Evolutionary conservation across 169 alveolate species (phyloP), one percentile per base, ranked within the genome.

Genomic region (Eimeria tenella): DNA sequence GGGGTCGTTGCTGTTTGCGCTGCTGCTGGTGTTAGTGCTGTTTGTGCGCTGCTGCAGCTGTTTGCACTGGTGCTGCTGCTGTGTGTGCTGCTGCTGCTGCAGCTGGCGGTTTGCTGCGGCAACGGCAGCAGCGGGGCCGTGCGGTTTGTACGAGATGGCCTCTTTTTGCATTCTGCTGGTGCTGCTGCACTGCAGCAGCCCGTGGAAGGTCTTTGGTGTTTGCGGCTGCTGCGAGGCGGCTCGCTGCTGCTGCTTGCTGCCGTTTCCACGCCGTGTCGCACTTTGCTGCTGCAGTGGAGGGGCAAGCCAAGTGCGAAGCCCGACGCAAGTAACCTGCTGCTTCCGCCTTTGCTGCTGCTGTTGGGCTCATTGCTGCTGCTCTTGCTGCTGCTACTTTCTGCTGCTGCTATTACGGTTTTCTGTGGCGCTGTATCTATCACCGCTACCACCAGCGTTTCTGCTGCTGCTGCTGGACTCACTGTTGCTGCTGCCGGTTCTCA

Each of bases 101-200:
- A 86, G 93, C 73, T 86, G 56, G 79, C 79, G n/a, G 93, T 70
- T 55, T 70, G 83, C 65, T 86, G 93, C 84, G 93, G 93, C 73
- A 70, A 73, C 73, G 93, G 93, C 31, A 70, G 68, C 25, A 86
- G 93, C 84, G 79, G 82, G 31, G 77, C 86, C 49, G 71, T 86
- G 84, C 83, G 93, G 9, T 86, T 86, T 52, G 65, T 86, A 5
- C 68, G 93, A 4, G 79, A 71, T 23, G 93, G 93, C n/a, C 84
- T 86, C 60, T 70, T 71, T 23, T 31, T 86, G 84, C 93, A 86
- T 70, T n/a, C 93, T 15, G 83, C 93, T 13, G 88, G 71, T 6
- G 23, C 88, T 13, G 88, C 88, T 50, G 88, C 88, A 21, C 88
- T 79, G 71, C 71, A 79, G 88, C 88, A 79, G 70, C 88, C 88